These are phyloP conservation scores for Apiotrichum domesticum DNA, from an alignment of 1,284 basidiomycete species.

Conservation along the genomic window DNA sequence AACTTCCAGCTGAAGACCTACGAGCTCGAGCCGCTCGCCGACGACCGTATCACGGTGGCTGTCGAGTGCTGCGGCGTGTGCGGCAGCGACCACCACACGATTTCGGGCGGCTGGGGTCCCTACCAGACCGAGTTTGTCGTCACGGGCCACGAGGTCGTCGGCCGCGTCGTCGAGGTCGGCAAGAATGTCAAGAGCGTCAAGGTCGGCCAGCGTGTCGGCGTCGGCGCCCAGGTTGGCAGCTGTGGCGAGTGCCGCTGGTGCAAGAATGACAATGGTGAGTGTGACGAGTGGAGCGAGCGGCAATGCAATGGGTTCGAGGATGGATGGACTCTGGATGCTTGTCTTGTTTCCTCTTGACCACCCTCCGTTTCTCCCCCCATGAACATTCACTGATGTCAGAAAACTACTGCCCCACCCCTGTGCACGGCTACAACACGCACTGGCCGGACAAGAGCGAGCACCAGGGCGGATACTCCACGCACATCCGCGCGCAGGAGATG, in stretches of 20 bases:
- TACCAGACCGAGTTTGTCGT: conserved; percentile 43
- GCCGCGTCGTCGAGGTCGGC: conserved; percentile 49
- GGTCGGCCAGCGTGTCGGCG: conserved; percentile 49
- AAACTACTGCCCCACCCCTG: conserved; percentile 47
- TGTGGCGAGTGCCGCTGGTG: conserved; percentile 45
- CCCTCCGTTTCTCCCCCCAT: not conserved
- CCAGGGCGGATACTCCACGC: conserved; percentile 59
- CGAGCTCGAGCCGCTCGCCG: conserved; percentile 62
- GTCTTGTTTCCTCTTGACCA: not conserved
- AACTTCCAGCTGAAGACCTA: conserved; percentile 56
- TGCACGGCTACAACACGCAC: conserved; percentile 46
- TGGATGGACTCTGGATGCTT: too few species aligned
- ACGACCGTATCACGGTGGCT: conserved; percentile 62
- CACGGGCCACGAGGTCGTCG: conserved; percentile 51
- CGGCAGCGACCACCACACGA: conserved; percentile 44
- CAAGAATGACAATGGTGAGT: conserved; percentile 44
- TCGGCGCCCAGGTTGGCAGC: conserved; percentile 50
- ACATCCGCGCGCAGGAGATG: conserved; percentile 59
- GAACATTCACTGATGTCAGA: conserved; percentile 25
- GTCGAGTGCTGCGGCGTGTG: conserved; percentile 56
- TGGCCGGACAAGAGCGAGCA: conserved; percentile 54
- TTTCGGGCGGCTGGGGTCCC: conserved; percentile 46
- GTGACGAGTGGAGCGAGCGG: too few species aligned
- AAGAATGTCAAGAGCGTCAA: conserved; percentile 46
- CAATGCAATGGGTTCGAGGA: too few species aligned